Evolutionary conservation across 2,329 filamentous ascomycete genomes (phyloP), one percentile per base, ranked within the genome.

Genomic region (Whalleya microplaca): DNA sequence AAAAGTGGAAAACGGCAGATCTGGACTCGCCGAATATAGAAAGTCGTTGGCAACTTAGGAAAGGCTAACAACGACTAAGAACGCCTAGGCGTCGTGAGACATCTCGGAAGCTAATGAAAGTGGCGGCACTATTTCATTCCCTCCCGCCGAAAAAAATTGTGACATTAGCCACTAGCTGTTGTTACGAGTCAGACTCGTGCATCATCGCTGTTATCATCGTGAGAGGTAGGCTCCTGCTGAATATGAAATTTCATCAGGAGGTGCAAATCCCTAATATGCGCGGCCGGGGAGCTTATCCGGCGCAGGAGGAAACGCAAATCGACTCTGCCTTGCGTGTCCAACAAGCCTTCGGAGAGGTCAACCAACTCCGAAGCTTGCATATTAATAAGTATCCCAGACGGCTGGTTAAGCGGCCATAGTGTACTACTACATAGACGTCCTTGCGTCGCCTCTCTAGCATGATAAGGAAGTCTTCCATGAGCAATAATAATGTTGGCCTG

Each of bases 1-100:
- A 48, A 48, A 45, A 40, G 43, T 14, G 10, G 32, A 37, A 23
- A 52, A 43, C 20, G 46, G 41, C 48, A 56, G 45, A 58, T 60
- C 57, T 62, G 57, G 57, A 53, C 57, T 62, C 54, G 55, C 37
- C 48, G 43, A 41, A 56, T 60, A 52, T 52, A 61, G 54, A 42
- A 55, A 53, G 46, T 43, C 48, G 47, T 29, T 47, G 46, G 55
- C 53, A 50, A 52, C 53, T 55, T 43, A 52, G 32, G 55, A 58
- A 49, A 41, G 48, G 48, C 59, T 60, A 54, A 40, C 40, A 21
- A 29, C 21, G 14, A 46, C 37, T 32, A 48, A 42, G 40, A 42
- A 45, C 29, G 29, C 41, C 21, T 37, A 14, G 46, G 18, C 40
- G 51, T 44, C 45, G 21, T 56, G 47, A 48, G 45, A 58, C 23